Evolutionary conservation across 768 basidiomycete genomes (phyloP), one percentile per base, ranked within the genome.

Genomic region (Amanita subjunquillea): DNA sequence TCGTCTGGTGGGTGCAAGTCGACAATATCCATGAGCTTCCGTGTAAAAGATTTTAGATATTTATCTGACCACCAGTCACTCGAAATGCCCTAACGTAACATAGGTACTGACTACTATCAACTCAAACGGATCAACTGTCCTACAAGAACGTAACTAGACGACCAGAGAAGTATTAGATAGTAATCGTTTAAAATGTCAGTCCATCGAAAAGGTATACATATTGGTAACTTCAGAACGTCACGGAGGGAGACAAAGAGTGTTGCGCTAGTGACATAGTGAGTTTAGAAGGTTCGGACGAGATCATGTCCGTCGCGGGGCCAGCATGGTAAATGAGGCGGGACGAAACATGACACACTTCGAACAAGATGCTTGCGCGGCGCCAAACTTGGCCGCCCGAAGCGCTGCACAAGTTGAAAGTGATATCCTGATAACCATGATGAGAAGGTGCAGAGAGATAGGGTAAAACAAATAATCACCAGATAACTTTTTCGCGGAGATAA

Each of bases 1-100:
- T 91, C 88, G 63, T 91, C 87, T 58, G 78, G 72, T 25, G 88
- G 87, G 61, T 89, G 87, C 40, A 90, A 72, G 62, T 90, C 86
- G 59, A 70, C 72, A 57, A 74, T 62, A 60, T 74, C 72, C 73
- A 74, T 73, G 15, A 30, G 29, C 29, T 30, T 30, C 29, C 29
- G 6, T 30, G 9, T 3, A 30, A 30, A 30, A 29, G 27, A 17
- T 17, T 17, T 1, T 17, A 17, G 17, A 17, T 17, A 17, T 17
- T 17, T 17, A 17, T 17, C 17, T 17, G 17, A 17, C 17, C 17
- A 17, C 17, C 17, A 17, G 17, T 17, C 17, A 17, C 17, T 29
- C 32, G 3, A 30, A 30, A 30, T 30, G 29, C 29, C 29, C 7
- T 8, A 9, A 30, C 29, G 27, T 29, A 29, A 30, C 6, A 27